Evolutionary conservation across 2,329 filamentous ascomycete species (phyloP).

Genomic region (Epichloe elymi): DNA sequence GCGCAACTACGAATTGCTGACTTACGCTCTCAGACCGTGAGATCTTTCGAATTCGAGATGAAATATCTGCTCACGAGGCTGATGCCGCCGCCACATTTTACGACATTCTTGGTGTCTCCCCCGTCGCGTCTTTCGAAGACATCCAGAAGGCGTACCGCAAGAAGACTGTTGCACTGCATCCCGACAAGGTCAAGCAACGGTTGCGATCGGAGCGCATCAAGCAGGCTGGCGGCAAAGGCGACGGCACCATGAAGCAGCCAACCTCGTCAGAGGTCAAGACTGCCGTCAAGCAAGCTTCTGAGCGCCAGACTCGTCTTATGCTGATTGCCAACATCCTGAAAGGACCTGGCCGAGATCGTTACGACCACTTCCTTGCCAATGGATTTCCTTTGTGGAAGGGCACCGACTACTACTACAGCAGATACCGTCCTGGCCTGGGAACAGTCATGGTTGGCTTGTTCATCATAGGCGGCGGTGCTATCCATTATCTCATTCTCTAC

Average conservation of each 20-base stretch:
- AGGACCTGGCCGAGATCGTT: slow-evolving; percentile 68
- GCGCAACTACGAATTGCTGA: background rate
- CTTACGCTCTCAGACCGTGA: slow-evolving; percentile 63
- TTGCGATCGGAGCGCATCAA: slow-evolving; percentile 58
- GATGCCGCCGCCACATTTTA: slow-evolving; percentile 81
- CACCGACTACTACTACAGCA: slow-evolving; percentile 94
- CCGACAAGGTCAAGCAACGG: slow-evolving; percentile 86
- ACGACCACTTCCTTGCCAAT: slow-evolving; percentile 86
- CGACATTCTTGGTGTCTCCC: slow-evolving; percentile 69
- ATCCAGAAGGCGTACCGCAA: slow-evolving; percentile 92
- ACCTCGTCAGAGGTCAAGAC: slow-evolving; percentile 61
- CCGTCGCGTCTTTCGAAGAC: slow-evolving; percentile 67
- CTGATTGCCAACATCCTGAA: slow-evolving; percentile 78
- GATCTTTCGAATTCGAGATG: slow-evolving; percentile 91
- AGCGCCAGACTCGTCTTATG: slow-evolving; percentile 71
- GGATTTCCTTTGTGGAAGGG: slow-evolving; percentile 96
- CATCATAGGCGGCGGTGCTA: slow-evolving; percentile 66
- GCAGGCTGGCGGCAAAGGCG: slow-evolving; percentile 31
- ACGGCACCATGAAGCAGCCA: slow-evolving; percentile 55
- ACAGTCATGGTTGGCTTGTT: slow-evolving; percentile 74
- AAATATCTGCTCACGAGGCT: slow-evolving; percentile 64
- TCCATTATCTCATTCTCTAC: slow-evolving; percentile 76
- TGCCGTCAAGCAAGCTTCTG: slow-evolving; percentile 67
- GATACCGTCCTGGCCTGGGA: slow-evolving; percentile 81
- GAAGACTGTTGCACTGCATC: slow-evolving; percentile 70